phyloP scores from a whole-genome alignment of 2,329 filamentous ascomycete genomes.

The Stagonosporopsis rhizophila region DNA sequence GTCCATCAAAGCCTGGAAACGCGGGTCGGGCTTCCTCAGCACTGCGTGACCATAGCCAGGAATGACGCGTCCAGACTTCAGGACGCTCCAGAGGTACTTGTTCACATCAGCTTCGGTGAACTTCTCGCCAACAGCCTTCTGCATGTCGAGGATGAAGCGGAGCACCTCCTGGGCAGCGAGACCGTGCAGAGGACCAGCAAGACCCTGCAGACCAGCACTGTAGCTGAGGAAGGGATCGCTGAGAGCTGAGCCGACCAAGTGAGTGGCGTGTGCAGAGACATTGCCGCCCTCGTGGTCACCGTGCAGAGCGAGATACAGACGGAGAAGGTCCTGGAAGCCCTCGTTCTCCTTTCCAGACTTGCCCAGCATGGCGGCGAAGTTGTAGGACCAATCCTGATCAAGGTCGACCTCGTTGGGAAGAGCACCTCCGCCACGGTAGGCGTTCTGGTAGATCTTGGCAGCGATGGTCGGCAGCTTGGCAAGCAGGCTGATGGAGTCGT shows the following conservation, averaged over 20 bases:
- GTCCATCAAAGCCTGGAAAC: conserved; percentile 96
- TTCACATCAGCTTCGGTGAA: conserved; percentile 84
- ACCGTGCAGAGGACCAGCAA: conserved; percentile 91
- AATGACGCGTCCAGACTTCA: conserved; percentile 92
- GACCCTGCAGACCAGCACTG: conserved; percentile 91
- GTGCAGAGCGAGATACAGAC: conserved; percentile 93
- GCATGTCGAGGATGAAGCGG: conserved; percentile 96
- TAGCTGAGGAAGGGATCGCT: conserved; percentile 96
- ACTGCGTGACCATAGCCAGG: conserved; percentile 96
- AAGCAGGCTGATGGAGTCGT: conserved; percentile 90
- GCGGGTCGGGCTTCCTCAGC: conserved; percentile 93
- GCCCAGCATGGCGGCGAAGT: conserved; percentile 95
- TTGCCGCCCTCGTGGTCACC: conserved; percentile 99
- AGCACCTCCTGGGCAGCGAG: conserved; percentile 96
- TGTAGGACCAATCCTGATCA: conserved; percentile 96
- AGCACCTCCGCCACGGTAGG: conserved; percentile 76
- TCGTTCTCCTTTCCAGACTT: conserved; percentile 87
- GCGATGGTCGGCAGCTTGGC: conserved; percentile 97
- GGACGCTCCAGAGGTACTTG: conserved; percentile 88
- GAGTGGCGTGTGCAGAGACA: conserved; percentile 93
- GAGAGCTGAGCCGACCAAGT: conserved; percentile 92
- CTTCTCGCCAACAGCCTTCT: conserved; percentile 78
- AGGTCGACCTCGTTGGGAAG: conserved; percentile 79
- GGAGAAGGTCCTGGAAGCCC: conserved; percentile 92
- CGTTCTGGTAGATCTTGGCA: conserved; percentile 96